Percentiles rank a stretch among this genome's conserved stretches.
These are phyloP conservation scores for Ceratopteris richardii DNA, from an alignment of 75 land plant genomes.

Conservation along the genomic window DNA sequence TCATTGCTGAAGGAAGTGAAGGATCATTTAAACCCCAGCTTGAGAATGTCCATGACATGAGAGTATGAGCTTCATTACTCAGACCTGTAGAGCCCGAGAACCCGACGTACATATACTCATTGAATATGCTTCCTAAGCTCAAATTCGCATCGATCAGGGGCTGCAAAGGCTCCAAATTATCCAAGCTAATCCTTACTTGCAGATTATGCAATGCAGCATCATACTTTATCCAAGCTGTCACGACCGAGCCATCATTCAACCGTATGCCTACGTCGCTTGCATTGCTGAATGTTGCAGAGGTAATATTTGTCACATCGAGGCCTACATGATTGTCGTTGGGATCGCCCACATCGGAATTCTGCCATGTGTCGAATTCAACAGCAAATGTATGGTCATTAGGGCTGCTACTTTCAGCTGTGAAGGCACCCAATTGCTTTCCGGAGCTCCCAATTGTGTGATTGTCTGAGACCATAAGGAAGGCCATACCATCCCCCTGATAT, in stretches of 20 bases:
- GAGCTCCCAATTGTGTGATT: slow-evolving; percentile 47
- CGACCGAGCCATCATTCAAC: slow-evolving; percentile 45
- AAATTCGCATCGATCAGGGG: slow-evolving; percentile 39
- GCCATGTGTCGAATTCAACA: slow-evolving; percentile 76
- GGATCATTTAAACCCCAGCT: slow-evolving; percentile 18
- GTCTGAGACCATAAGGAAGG: slow-evolving; percentile 63
- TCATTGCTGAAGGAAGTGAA: background rate
- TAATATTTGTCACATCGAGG: slow-evolving; percentile 53
- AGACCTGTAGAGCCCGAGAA: slow-evolving; percentile 85
- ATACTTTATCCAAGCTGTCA: slow-evolving; percentile 75
- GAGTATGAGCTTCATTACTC: slow-evolving; percentile 60
- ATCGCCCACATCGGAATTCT: slow-evolving; percentile 70
- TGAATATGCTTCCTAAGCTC: slow-evolving; percentile 34
- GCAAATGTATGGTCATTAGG: slow-evolving; percentile 29
- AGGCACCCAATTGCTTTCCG: slow-evolving; percentile 58
- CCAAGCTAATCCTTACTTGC: slow-evolving; percentile 44
- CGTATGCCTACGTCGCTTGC: slow-evolving; percentile 37
- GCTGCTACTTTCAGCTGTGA: slow-evolving; percentile 4
- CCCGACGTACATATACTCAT: slow-evolving; percentile 71
- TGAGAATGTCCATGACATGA: slow-evolving; percentile 78
- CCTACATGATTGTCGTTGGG: slow-evolving; percentile 86
- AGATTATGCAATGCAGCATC: slow-evolving; percentile 28
- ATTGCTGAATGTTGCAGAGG: slow-evolving; percentile 47
- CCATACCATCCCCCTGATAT: slow-evolving; percentile 73
- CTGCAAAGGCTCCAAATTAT: slow-evolving; percentile 38